A percentile compares a stretch with the other conserved stretches of the same genome.
Evolutionary conservation across 2,329 filamentous ascomycete species (phyloP).

Genomic region (Alternaria viburni): DNA sequence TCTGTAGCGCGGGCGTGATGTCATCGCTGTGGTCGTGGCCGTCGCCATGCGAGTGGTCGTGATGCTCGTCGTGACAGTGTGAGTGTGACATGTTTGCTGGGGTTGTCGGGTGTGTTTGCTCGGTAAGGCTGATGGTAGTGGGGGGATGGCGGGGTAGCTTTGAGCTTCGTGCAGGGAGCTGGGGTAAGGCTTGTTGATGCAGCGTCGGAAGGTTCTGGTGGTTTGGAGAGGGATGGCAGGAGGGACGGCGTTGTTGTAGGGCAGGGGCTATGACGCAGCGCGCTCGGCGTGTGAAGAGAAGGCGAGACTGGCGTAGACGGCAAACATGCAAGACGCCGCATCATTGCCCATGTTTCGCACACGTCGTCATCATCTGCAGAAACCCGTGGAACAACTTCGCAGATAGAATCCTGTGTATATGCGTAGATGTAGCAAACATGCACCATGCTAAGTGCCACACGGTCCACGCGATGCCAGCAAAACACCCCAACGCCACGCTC

Average conservation of each 20-base stretch:
- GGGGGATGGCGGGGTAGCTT: constrained; percentile 41
- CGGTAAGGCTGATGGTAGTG: constrained; percentile 8
- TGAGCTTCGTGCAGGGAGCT: neutral
- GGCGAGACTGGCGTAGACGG: constrained; percentile 7
- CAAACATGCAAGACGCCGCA: constrained; percentile 12
- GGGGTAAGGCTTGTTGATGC: neutral
- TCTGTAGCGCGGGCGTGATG: constrained; percentile 87
- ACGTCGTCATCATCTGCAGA: constrained; percentile 24
- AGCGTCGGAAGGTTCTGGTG: neutral
- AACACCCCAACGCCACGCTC: constrained; percentile 44
- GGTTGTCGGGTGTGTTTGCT: constrained; percentile 4
- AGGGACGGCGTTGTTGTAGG: neutral
- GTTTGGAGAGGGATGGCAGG: neutral
- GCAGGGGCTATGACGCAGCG: constrained; percentile 6
- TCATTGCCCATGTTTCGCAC: constrained; percentile 8
- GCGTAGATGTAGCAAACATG: constrained; percentile 1
- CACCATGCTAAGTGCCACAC: neutral
- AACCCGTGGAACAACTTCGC: neutral
- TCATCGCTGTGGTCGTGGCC: constrained; percentile 89
- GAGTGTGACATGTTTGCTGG: constrained; percentile 13
- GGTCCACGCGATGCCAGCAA: constrained; percentile 5
- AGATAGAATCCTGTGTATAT: neutral
- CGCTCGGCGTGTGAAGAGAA: neutral
- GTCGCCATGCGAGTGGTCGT: constrained; percentile 35
- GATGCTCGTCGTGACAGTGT: constrained; percentile 37